Evolutionary conservation across 176 grass and related monocot genomes (phyloP), one percentile per base, ranked within the genome.

Genomic region (Hyparrhenia diplandra): DNA sequence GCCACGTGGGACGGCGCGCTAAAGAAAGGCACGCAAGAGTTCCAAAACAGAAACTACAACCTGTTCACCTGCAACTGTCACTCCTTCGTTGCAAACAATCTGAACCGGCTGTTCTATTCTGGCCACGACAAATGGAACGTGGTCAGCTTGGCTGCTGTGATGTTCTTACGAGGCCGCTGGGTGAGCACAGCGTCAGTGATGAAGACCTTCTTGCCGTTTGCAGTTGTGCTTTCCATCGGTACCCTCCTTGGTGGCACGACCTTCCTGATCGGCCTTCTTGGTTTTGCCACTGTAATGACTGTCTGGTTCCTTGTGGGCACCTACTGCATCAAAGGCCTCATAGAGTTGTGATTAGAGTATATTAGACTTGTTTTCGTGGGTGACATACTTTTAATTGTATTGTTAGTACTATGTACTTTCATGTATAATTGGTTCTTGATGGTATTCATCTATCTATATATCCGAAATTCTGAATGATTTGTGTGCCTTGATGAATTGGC

Each of bases 61-160:
- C 76, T 98, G 12, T 95, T 98, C 80, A 95, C 92, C 62, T 98
- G 95, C 88, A 98, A 98, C 34, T 98, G 95, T 24, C 95, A 98
- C 79, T 98, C 95, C 69, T 98, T 98, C 10, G 95, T 98, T 0
- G 92, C 64, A 10, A 95, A 98, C 71, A 95, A 87, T 72, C 86
- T 98, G 67, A 98, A 98, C 79, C 52, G 90, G 47, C 20, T 98
- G 60, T 83, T 86, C 37, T 93, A 95, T 45, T 51, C 71, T 0
- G 90, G 86, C 9, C 90, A 95, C 10, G 88, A 91, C 63, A 89
- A 82, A 66, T 98, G 95, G 92, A 98, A 95, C 35, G 95, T 98
- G 37, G 95, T 98, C 42, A 95, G 73, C 71, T 64, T 98, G 4
- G 95, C 92, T 55, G 79, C 88, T 1, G 16, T 73, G 37, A 87